Base-by-base conservation (phyloP, 441 rosid species). In the Erysimum pusillum region DNA sequence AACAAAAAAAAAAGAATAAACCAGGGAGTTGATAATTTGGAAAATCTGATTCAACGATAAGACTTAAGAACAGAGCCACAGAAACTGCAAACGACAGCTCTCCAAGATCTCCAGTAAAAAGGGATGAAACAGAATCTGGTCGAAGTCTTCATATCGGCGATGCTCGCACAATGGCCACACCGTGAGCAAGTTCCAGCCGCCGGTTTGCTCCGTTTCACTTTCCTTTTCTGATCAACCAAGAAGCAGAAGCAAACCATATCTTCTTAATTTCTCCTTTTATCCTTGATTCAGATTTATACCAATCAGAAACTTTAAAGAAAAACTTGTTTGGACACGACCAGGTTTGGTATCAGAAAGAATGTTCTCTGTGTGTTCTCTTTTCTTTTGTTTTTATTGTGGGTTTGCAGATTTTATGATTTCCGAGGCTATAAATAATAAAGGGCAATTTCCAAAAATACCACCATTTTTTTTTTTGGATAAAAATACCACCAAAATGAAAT, bases 71-170 rank as follows among this genome's bases (percentile, higher is more conserved):
- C 79, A 46, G 96, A 82, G 51, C 93, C 96, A 18, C 93, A 90
- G 66, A 87, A 87, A 46, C 88, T 88, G 72, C 96, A 86, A 52
- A 86, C 82, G 6, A 87, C 76, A 64, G 96, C 96, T 69, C 77
- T 86, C 96, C 93, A 87, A 60, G 89, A 83, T 51, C 67, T 89
- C 87, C 91, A 87, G 63, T 90, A 86, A 67, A 91, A 72, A 0
- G 92, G 96, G 60, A 89, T 71, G 31, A 59, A 79, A 46, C 91
- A 89, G 36, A 91, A 87, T 58, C 93, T 82, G 13, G 92, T 87
- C 18, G 83, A 71, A 7, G 92, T 91, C 64, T 75, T 88, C 89
- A 91, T 88, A 62, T 91, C 94, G 2, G 94, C 97, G n/a, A 91
- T 87, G 69, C 94, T 87, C 12, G 94, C 94, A 22, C 92, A 84